Percentiles rank a stretch among this genome's conserved stretches.
These are phyloP conservation scores for Tagetes patula DNA, from an alignment of 129 eudicot genomes.

Conservation along the genomic window DNA sequence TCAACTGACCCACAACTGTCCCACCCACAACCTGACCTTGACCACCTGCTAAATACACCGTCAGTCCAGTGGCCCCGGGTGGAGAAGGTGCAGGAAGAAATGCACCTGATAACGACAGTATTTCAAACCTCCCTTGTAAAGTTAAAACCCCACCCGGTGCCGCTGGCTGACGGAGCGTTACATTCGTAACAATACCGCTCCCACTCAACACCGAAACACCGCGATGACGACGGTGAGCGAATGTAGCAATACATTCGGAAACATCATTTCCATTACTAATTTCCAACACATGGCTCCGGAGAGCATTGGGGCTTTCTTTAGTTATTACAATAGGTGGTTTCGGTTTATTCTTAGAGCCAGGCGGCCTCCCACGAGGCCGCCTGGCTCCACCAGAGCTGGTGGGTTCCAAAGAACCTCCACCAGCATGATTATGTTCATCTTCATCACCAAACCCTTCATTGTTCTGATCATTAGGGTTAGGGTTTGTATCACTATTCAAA, in stretches of 20 bases:
- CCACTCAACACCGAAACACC: conserved; percentile 82
- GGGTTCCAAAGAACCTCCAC: conserved; percentile 45
- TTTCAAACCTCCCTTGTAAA: conserved; percentile 68
- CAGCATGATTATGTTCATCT: conserved; percentile 27
- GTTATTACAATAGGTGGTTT: conserved; percentile 73
- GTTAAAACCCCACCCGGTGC: conserved; percentile 59
- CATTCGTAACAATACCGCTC: conserved; percentile 57
- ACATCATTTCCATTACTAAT: conserved; percentile 58
- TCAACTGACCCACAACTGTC: conserved; percentile 53
- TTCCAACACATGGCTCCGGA: conserved; percentile 73
- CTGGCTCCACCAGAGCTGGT: conserved; percentile 58
- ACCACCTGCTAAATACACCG: conserved; percentile 73
- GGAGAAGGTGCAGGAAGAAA: conserved; percentile 67
- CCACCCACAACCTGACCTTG: conserved; percentile 91
- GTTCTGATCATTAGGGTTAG: conserved; percentile 18
- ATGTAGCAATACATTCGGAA: conserved; percentile 56
- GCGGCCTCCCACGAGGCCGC: conserved; percentile 72
- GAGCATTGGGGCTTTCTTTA: conserved; percentile 68
- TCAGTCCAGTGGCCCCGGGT: conserved; percentile 68
- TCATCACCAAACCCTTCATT: conserved; percentile 38
- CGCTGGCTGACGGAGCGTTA: conserved; percentile 62
- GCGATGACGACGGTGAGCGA: conserved; percentile 61
- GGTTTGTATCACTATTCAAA: conserved; percentile 34
- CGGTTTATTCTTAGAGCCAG: conserved; percentile 75
- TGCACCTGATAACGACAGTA: conserved; percentile 65